A percentile compares a stretch with the other conserved stretches of the same genome.
Conservation (phyloP, 768 basidiomycete genomes). For the Lactarius hatsudake region DNA sequence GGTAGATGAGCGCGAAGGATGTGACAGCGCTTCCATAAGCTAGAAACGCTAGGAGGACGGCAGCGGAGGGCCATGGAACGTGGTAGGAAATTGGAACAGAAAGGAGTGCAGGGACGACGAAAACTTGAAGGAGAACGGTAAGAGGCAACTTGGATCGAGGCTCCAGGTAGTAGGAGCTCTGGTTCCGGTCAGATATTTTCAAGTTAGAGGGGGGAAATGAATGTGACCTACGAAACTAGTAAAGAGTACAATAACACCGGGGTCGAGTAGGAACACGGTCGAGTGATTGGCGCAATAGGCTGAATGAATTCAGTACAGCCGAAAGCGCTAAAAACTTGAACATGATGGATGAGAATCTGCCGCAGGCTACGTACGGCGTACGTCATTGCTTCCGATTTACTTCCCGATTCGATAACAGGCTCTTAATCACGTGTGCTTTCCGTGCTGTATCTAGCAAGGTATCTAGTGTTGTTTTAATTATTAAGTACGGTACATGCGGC, state of each 20-base stretch:
- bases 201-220: not conserved
- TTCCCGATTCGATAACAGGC: no score
- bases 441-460: no score
- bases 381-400: no score
- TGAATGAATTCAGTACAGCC: not conserved
- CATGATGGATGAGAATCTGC: not conserved
- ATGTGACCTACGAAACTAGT: not conserved
- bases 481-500: no score
- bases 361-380: no score
- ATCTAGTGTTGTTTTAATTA: no score
- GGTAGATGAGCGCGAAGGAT: not conserved
- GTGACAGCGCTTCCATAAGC: not conserved
- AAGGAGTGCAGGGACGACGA: not conserved
- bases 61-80: not conserved
- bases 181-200: not conserved
- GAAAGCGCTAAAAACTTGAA: not conserved
- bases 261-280: not conserved
- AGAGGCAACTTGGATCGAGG: not conserved
- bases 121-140: not conserved
- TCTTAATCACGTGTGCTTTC: no score
- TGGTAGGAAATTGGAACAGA: not conserved
- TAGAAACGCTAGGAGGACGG: not conserved
- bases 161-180: not conserved
- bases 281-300: not conserved
- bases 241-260: not conserved